A percentile compares a stretch with the other conserved stretches of the same genome.
Evolutionary conservation across 2,329 filamentous ascomycete genomes (phyloP).

Genomic region (Xylaria sp.): DNA sequence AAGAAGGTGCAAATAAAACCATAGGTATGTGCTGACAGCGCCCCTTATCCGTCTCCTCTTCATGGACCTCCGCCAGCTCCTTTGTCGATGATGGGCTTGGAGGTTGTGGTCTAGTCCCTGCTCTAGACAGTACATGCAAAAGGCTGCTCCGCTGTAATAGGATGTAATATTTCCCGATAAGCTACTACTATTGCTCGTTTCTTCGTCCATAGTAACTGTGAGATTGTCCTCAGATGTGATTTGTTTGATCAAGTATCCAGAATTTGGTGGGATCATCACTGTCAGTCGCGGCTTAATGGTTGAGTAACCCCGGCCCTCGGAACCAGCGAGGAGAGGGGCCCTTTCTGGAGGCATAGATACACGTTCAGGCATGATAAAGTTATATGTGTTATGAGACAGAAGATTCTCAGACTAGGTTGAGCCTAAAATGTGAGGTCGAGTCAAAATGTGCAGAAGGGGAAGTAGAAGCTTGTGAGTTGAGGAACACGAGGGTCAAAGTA

Average conservation of each 20-base stretch:
- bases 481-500: neutral
- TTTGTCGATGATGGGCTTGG: constrained; percentile 1
- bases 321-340: constrained; percentile 34
- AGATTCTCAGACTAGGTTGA: neutral
- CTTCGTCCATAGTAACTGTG: constrained; percentile 30
- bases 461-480: neutral
- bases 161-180: constrained; percentile 3
- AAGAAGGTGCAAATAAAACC: constrained; percentile 41
- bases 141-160: neutral
- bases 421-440: neutral
- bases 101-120: constrained; percentile 35
- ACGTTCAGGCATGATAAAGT: neutral
- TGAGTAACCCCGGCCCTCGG: constrained; percentile 27
- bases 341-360: constrained; percentile 22
- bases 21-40: constrained; percentile 35
- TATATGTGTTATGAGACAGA: neutral
- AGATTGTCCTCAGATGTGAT: constrained; percentile 17
- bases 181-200: neutral
- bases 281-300: constrained; percentile 35
- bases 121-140: constrained; percentile 40
- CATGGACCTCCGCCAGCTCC: neutral
- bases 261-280: constrained; percentile 20
- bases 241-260: neutral
- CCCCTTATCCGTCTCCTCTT: constrained; percentile 30
- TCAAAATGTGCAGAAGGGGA: neutral